Evolutionary conservation across 257 asterid genomes (phyloP), one percentile per base, ranked within the genome.

Genomic region (Nicotiana paniculata): DNA sequence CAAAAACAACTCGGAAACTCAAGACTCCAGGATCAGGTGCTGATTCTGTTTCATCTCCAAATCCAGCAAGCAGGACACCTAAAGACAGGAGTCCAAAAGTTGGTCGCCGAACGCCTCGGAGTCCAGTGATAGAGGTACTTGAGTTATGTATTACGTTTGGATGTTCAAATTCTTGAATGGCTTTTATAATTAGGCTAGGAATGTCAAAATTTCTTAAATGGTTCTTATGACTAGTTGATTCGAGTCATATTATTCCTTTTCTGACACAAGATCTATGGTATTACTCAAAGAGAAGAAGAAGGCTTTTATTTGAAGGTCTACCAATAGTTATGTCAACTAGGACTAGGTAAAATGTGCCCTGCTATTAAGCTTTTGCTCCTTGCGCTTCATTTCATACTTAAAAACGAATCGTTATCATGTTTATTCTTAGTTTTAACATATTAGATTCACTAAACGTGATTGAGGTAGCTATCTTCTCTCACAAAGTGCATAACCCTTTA

Each of bases 1-100:
- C 97, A 37, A 90, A 85, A 77, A 85, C 91, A 18, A 83, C 84
- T 86, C 84, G 90, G 53, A 91, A 91, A 90, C 89, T 88, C 81
- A 92, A 87, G 86, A 65, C 86, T 32, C 76, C 82, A 3, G 89
- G 87, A 54, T 80, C 88, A 37, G 91, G 86, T 81, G 82, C 89
- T 55, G 90, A 93, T 82, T 78, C 89, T 28, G 84, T 83, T 81
- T 77, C 91, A 28, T 88, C 95, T 77, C 95, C 97, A 11, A 90
- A 86, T 85, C 81, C 83, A n/a, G 83, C 81, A 9, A 87, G 86
- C 88, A 89, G 85, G 82, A 90, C 90, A 46, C 89, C 93, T 3
- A 95, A 93, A 85, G 90, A 89, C 18, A 91, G 89, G 87, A 91
- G 93, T 87, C 92, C 97, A 3, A 92, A 89, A 83, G 91, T 90